Evolutionary conservation across 2,329 filamentous ascomycete species (phyloP).

Genomic region (Alternaria sp.): DNA sequence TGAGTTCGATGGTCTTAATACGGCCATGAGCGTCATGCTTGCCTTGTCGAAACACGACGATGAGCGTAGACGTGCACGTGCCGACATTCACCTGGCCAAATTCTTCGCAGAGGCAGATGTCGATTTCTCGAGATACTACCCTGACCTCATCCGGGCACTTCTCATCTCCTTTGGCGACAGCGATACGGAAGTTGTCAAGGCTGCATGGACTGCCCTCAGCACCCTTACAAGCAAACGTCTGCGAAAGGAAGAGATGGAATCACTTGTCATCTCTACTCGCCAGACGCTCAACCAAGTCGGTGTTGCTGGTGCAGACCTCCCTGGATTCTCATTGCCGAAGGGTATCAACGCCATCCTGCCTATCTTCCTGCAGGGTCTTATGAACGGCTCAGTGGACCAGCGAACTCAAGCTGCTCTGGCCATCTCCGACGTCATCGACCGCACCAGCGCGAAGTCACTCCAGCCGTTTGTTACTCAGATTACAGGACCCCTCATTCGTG

Average conservation of each 20-base stretch:
- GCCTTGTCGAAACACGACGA: constrained; percentile 91
- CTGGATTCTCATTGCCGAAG: constrained; percentile 90
- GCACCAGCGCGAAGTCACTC: constrained; percentile 83
- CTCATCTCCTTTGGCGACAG: constrained; percentile 91
- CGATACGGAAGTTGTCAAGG: constrained; percentile 83
- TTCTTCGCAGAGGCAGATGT: constrained; percentile 84
- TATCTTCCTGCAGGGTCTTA: constrained; percentile 95
- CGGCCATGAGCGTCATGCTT: constrained; percentile 91
- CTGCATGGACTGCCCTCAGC: constrained; percentile 84
- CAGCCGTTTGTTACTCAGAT: constrained; percentile 98
- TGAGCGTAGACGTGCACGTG: constrained; percentile 79
- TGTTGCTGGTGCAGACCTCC: constrained; percentile 80
- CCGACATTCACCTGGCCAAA: constrained; percentile 78
- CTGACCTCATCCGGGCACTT: constrained; percentile 88
- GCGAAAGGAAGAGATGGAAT: constrained; percentile 98
- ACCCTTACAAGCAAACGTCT: constrained; percentile 83
- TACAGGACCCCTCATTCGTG: constrained; percentile 94
- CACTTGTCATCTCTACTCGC: constrained; percentile 82
- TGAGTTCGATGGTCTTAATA: constrained; percentile 94
- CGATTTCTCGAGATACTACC: constrained; percentile 95
- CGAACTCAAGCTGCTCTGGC: constrained; percentile 89
- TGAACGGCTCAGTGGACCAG: constrained; percentile 95
- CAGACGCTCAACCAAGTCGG: constrained; percentile 88
- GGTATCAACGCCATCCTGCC: constrained; percentile 95
- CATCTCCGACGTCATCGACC: constrained; percentile 94